Conservation (phyloP, 495 filamentous ascomycete genomes). For the Penicillium nucicola region DNA sequence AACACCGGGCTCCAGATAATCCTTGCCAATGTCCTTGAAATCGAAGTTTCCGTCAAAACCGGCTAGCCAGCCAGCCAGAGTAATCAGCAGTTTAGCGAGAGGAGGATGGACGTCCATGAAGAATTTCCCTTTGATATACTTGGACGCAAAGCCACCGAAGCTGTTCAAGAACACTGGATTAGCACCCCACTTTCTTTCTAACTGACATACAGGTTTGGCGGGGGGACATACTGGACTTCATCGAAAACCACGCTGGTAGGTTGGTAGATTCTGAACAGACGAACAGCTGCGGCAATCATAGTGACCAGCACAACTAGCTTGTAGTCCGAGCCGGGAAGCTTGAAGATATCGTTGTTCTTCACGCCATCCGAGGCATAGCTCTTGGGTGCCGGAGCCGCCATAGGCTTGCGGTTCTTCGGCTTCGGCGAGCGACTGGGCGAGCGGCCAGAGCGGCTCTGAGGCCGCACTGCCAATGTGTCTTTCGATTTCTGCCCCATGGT, state of each 20-base stretch:
- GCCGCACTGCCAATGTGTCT: constrained; percentile 37
- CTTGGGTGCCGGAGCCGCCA: constrained; percentile 4
- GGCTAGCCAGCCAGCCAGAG: constrained; percentile 90
- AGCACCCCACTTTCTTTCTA: constrained; percentile 1
- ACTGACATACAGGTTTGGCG: background rate
- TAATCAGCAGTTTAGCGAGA: constrained; percentile 93
- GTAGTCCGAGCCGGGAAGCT: constrained; percentile 76
- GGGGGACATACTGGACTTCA: constrained; percentile 84
- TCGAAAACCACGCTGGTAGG: constrained; percentile 97
- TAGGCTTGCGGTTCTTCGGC: constrained; percentile 39
- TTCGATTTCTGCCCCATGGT: constrained; percentile 38
- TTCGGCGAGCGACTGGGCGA: constrained; percentile 43
- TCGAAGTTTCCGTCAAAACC: constrained; percentile 95
- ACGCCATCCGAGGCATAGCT: constrained; percentile 54
- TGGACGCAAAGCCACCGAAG: constrained; percentile 95
- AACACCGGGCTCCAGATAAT: constrained; percentile 90
- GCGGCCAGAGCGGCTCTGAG: constrained; percentile 32
- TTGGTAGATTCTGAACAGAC: constrained; percentile 93
- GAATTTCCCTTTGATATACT: constrained; percentile 97
- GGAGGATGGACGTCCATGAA: constrained; percentile 99
- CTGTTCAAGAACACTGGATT: constrained; percentile 37
- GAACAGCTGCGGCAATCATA: constrained; percentile 71
- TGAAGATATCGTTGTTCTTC: constrained; percentile 50
- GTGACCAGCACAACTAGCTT: constrained; percentile 70
- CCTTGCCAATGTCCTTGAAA: constrained; percentile 99